Base-by-base conservation (phyloP, 2,329 filamentous ascomycete genomes). In the Diaporthe sp. region DNA sequence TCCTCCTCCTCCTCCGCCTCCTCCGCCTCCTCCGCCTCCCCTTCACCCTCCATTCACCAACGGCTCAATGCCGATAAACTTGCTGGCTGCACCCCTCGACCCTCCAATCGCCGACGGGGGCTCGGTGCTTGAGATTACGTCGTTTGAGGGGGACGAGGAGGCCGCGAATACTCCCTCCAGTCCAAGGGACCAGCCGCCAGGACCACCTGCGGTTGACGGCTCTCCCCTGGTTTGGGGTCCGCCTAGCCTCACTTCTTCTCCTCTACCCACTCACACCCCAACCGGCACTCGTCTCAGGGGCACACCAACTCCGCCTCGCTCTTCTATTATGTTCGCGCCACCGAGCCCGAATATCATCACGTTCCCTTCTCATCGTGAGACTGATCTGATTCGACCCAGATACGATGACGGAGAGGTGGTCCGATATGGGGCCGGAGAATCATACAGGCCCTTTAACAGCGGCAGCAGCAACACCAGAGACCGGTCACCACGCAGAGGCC, bases 391-490 rank as follows among this genome's bases (percentile, higher is more conserved):
- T 3, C 9, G 58, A 32, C 65, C 39, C 74, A 91, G 89, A 80
- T 91, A 89, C 78, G 89, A 91, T 76, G 89, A 91, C 77, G 89
- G 89, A 58, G 89, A 91, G 82, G 90, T 91, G 71, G 88, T 90
- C 76, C 85, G 89, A 79, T 91, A 91, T 80, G 89, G 89, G 69
- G 90, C 90, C 17, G 89, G 89, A 74, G 89, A 91, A 81, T 91
- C 89, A 50, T 91, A 90, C 85, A 84, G 89, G 74, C 89, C 89
- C 15, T 91, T 88, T 74, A 90, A 89, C 70, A 78, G 69, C 65
- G 53, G 79, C n/a, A 51, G 55, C n/a, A 30, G 55, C 15, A 71
- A 61, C 25, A 71, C 35, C 15, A 71, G 79, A 37, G 76, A 78
- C 32, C 65, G 81, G 39, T 81, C 79, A 25, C 80, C 81, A 73